Conservation (phyloP, 257 asterid genomes). For the Penstemon newberryi region DNA sequence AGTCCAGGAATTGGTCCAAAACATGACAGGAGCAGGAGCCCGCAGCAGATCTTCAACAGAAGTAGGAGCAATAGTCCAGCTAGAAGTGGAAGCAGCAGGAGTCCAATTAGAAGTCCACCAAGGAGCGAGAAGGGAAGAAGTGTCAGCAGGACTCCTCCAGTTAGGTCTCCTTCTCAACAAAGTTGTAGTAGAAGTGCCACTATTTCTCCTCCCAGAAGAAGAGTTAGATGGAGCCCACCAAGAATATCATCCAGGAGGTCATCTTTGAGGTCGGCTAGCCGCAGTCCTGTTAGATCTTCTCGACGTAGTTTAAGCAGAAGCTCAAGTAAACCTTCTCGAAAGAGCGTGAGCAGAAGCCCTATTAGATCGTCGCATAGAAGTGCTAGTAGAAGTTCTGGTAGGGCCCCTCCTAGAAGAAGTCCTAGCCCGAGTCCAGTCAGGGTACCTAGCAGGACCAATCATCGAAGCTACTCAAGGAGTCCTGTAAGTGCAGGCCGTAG, state of each 20-base stretch:
- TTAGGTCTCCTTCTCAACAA: constrained; percentile 41
- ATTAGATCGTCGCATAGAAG: constrained; percentile 59
- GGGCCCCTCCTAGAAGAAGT: constrained; percentile 60
- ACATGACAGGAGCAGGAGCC: constrained; percentile 58
- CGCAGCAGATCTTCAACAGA: constrained; percentile 35
- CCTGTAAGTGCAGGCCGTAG: constrained; percentile 39
- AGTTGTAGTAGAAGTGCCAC: constrained; percentile 37
- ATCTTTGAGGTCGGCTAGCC: constrained; percentile 55
- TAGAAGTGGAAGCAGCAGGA: constrained; percentile 42
- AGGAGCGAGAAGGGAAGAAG: constrained; percentile 57
- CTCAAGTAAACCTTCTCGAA: constrained; percentile 50
- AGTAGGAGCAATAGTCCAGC: constrained; percentile 44
- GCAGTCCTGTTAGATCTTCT: constrained; percentile 64
- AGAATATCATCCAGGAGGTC: constrained; percentile 57
- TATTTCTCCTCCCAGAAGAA: constrained; percentile 54
- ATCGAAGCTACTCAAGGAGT: constrained; percentile 32
- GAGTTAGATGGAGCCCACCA: constrained; percentile 48
- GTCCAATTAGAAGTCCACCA: constrained; percentile 31
- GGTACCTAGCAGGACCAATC: constrained; percentile 16
- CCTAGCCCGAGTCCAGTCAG: constrained; percentile 45
- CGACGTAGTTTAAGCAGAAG: constrained; percentile 50
- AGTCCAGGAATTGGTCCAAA: constrained; percentile 50
- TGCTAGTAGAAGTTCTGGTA: constrained; percentile 81
- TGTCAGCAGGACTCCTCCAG: constrained; percentile 58
- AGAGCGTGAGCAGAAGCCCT: constrained; percentile 84